Conservation (phyloP, 257 asterid genomes). For the Plantago elongata region DNA sequence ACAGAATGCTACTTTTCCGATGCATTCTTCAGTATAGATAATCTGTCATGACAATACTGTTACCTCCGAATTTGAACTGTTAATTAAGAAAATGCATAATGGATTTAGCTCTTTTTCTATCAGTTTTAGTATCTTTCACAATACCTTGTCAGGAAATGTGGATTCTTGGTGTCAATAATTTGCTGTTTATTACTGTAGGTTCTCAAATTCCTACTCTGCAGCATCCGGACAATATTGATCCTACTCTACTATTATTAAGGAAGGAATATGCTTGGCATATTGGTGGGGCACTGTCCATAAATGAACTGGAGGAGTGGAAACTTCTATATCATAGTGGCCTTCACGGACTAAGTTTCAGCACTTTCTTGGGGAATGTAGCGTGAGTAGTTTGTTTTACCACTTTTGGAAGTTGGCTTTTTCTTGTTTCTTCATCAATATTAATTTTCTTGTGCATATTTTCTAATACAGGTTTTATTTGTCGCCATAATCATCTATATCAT, state of each 20-base stretch:
- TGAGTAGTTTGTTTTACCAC: conserved; percentile 36
- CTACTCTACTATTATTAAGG: conserved; percentile 51
- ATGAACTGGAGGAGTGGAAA: conserved; percentile 72
- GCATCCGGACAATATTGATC: conserved; percentile 38
- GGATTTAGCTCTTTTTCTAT: background rate
- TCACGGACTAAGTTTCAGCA: conserved; percentile 83
- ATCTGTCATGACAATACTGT: too few relatives aligned
- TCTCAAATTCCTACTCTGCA: conserved; percentile 61
- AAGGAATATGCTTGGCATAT: conserved; percentile 90
- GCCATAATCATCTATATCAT: too few relatives aligned
- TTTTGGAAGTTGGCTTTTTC: background rate
- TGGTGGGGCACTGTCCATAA: conserved; percentile 68
- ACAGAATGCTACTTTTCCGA: too few relatives aligned
- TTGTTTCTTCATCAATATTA: too few relatives aligned
- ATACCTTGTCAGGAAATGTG: conserved; percentile 3
- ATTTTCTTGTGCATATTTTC: too few relatives aligned
- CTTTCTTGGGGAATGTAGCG: conserved; percentile 76
- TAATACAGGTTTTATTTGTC: too few relatives aligned
- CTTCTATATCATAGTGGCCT: conserved; percentile 78
- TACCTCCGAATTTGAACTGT: too few relatives aligned
- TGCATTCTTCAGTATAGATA: too few relatives aligned
- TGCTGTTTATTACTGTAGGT: conserved; percentile 41
- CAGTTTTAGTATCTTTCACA: conserved; percentile 6
- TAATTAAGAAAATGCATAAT: background rate
- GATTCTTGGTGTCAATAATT: background rate